These are phyloP conservation scores for Botrytis squamosa DNA, from an alignment of 2,329 filamentous ascomycete species.

Conservation along the genomic window DNA sequence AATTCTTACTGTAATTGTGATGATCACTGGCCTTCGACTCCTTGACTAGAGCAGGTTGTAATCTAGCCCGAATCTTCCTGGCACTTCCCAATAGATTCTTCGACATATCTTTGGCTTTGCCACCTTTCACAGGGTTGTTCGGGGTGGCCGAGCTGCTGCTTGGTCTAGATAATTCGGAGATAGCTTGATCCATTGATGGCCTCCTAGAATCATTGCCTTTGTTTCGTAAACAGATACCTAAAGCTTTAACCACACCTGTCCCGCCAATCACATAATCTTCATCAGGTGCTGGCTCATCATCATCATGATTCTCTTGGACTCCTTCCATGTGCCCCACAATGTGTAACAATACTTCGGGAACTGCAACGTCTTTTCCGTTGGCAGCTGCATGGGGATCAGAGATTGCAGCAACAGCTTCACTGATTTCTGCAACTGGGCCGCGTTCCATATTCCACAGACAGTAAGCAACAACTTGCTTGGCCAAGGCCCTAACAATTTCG, in stretches of 20 bases:
- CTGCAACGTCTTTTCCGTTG: conserved; percentile 51
- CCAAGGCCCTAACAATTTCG: conserved; percentile 87
- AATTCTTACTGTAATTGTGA: conserved; percentile 69
- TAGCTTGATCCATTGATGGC: conserved; percentile 32
- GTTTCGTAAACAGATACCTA: conserved; percentile 87
- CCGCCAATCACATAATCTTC: conserved; percentile 96
- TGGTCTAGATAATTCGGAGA: conserved; percentile 29
- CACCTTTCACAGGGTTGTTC: conserved; percentile 44
- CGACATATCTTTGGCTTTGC: conserved; percentile 86
- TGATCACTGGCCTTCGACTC: conserved; percentile 71
- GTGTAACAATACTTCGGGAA: conserved; percentile 83
- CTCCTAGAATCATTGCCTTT: conserved; percentile 63
- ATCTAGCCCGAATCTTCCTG: conserved; percentile 77
- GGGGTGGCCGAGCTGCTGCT: conserved; percentile 49
- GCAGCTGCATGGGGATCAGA: conserved; percentile 41
- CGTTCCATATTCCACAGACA: conserved; percentile 88
- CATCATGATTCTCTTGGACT: conserved; percentile 51
- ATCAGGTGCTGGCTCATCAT: conserved; percentile 71
- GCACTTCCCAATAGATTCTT: conserved; percentile 85
- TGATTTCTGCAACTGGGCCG: conserved; percentile 65
- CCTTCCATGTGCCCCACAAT: conserved; percentile 70
- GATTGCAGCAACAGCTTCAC: conserved; percentile 42
- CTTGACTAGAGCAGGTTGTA: conserved; percentile 80
- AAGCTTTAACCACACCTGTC: conserved; percentile 89
- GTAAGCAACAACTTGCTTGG: conserved; percentile 93